These are phyloP conservation scores for Mucor saturninus DNA, from an alignment of 371 early-diverging fungal species.

Conservation along the genomic window DNA sequence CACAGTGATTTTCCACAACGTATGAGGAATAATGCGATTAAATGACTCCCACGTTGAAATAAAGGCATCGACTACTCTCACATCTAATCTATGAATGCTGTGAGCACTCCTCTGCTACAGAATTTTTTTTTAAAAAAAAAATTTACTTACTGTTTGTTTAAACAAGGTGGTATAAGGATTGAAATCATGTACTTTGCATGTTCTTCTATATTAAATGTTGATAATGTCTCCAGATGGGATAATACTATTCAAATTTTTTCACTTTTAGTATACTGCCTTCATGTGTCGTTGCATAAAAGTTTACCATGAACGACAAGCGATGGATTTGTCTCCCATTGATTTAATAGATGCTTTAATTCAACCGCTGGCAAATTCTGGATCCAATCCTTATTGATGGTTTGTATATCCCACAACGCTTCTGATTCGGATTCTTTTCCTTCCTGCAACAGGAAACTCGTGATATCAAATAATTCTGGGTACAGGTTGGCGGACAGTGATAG, in stretches of 20 bases:
- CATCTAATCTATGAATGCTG: slow-evolving; percentile 20
- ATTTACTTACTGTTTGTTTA: slow-evolving; percentile 27
- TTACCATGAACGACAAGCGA: slow-evolving; percentile 14
- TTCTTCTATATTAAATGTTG: slow-evolving; percentile 11
- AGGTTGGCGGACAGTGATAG: slow-evolving; percentile 45
- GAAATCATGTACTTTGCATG: slow-evolving; percentile 27
- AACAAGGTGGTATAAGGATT: slow-evolving; percentile 27
- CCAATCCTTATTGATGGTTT: slow-evolving; percentile 6
- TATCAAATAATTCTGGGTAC: slow-evolving; percentile 58
- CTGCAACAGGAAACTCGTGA: slow-evolving; percentile 42
- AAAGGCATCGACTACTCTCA: slow-evolving; percentile 33
- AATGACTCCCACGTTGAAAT: slow-evolving; percentile 46
- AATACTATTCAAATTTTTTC: slow-evolving; percentile 8
- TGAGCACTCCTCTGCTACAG: too few species aligned
- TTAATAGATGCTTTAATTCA: slow-evolving; percentile 9
- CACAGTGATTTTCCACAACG: slow-evolving; percentile 45
- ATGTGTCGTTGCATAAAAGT: neutral
- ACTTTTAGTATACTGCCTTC: too few species aligned
- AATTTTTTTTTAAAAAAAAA: neutral
- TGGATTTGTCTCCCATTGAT: slow-evolving; percentile 22
- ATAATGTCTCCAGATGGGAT: slow-evolving; percentile 19
- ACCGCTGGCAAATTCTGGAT: slow-evolving; percentile 3
- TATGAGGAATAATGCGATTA: slow-evolving; percentile 44
- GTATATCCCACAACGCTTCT: slow-evolving; percentile 19
- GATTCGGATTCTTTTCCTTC: slow-evolving; percentile 42